A percentile compares a stretch with the other conserved stretches of the same genome.
phyloP scores from a whole-genome alignment of 352 stramenopile genomes.

The Phytophthora nicotianae region DNA sequence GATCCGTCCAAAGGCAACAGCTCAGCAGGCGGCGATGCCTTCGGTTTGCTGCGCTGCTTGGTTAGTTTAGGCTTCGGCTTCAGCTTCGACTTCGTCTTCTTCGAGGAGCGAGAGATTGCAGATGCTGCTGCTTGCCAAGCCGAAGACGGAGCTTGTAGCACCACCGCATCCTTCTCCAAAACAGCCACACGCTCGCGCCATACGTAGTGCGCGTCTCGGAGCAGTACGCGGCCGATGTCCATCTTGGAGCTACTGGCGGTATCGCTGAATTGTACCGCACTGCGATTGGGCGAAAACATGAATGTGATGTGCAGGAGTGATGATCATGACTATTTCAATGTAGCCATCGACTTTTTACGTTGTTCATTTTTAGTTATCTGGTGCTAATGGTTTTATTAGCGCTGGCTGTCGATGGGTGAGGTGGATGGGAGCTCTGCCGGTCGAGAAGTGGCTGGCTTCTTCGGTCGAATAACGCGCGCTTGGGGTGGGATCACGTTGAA shows the following conservation, averaged over 20 bases:
- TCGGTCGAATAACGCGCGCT: constrained; percentile 70
- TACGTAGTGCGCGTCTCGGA: constrained; percentile 59
- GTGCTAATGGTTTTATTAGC: constrained; percentile 5
- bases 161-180: constrained; percentile 44
- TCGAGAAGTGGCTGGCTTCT: constrained; percentile 62
- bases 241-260: constrained; percentile 27
- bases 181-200: constrained; percentile 43
- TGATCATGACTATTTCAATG: background rate
- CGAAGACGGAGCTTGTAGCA: constrained; percentile 32
- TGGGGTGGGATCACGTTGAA: constrained; percentile 82
- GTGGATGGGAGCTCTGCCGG: constrained; percentile 23
- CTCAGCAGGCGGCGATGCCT: constrained; percentile 21
- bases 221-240: constrained; percentile 54
- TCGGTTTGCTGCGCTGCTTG: constrained; percentile 20
- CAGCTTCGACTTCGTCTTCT: constrained; percentile 25
- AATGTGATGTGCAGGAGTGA: background rate
- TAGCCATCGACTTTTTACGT: background rate
- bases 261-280: constrained; percentile 3
- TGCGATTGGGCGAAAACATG: constrained; percentile 25
- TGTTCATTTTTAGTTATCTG: background rate
- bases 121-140: constrained; percentile 28
- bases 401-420: constrained; percentile 33
- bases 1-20: constrained; percentile 47
- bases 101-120: constrained; percentile 7
- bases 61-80: constrained; percentile 24